phyloP scores from a whole-genome alignment of 352 stramenopile species.

The Pythium dissotocum region DNA sequence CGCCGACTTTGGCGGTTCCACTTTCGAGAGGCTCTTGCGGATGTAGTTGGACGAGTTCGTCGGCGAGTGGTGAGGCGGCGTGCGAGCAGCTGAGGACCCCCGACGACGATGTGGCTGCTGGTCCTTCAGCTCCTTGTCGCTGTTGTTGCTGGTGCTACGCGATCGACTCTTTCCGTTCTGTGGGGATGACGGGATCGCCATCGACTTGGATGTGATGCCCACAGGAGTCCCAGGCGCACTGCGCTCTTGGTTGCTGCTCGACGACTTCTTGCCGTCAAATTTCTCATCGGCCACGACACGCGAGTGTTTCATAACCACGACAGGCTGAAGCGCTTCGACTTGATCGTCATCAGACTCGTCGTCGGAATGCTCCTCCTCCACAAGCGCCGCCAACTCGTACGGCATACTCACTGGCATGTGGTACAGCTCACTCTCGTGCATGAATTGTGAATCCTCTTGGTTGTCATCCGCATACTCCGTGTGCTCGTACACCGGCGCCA shows the following conservation, averaged over 20 bases:
- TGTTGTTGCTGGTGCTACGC: conserved; percentile 7
- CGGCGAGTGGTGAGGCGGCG: conserved; percentile 13
- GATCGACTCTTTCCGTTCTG: background rate
- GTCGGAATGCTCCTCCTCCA: conserved; percentile 1
- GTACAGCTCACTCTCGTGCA: background rate
- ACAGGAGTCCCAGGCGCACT: background rate
- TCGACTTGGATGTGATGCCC: background rate
- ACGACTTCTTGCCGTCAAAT: background rate
- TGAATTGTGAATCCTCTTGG: background rate
- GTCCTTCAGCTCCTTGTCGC: conserved; percentile 4
- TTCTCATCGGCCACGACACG: background rate
- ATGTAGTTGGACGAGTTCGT: background rate
- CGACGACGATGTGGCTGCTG: conserved; percentile 8
- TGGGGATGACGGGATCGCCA: background rate
- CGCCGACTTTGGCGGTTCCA: conserved; percentile 40
- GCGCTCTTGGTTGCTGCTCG: background rate
- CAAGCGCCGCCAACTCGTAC: background rate
- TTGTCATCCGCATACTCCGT: conserved; percentile 4
- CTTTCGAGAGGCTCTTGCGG: conserved; percentile 20
- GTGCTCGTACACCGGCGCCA: conserved; percentile 2
- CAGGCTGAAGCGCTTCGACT: background rate
- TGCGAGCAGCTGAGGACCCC: conserved; percentile 14
- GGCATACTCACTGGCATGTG: background rate
- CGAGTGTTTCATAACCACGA: conserved; percentile 8
- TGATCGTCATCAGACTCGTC: conserved; percentile 3